Percentiles rank a stretch among this genome's conserved stretches.
Evolutionary conservation across 768 basidiomycete genomes (phyloP).

Genomic region (Termitomyces sp.): DNA sequence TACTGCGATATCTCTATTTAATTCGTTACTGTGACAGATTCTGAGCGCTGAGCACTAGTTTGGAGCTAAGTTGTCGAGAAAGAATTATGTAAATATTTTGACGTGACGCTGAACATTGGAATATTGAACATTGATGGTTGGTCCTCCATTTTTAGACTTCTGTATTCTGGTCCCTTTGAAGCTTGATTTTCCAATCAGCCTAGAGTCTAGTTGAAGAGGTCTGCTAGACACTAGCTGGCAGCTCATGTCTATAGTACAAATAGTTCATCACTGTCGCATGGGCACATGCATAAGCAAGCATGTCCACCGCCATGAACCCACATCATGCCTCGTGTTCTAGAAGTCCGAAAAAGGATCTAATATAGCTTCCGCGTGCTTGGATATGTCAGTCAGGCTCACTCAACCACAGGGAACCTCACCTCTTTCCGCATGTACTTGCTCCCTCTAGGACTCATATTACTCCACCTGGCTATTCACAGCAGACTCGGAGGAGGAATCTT

Average conservation of each 20-base stretch:
- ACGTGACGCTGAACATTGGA: too few species aligned
- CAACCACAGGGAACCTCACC: not conserved
- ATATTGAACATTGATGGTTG: not conserved
- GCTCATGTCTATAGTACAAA: not conserved
- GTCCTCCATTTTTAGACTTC: not conserved
- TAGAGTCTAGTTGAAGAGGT: not conserved
- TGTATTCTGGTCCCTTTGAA: not conserved
- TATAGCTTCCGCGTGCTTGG: not conserved
- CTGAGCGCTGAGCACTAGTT: too few species aligned
- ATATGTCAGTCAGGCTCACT: not conserved
- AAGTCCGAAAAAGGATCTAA: not conserved
- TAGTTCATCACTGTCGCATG: not conserved
- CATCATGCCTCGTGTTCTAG: not conserved
- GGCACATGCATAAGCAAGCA: not conserved
- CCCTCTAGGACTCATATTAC: constrained; percentile 16
- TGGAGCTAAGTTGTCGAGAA: too few species aligned
- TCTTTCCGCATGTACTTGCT: constrained; percentile 11
- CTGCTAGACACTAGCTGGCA: not conserved
- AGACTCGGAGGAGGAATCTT: constrained; percentile 1
- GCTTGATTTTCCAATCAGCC: not conserved
- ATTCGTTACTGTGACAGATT: not conserved
- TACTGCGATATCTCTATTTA: not conserved
- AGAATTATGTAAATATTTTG: too few species aligned
- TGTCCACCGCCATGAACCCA: not conserved
- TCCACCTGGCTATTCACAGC: constrained; percentile 14